Conservation (phyloP, 148 eudicot species). For the Beta vulgaris region DNA sequence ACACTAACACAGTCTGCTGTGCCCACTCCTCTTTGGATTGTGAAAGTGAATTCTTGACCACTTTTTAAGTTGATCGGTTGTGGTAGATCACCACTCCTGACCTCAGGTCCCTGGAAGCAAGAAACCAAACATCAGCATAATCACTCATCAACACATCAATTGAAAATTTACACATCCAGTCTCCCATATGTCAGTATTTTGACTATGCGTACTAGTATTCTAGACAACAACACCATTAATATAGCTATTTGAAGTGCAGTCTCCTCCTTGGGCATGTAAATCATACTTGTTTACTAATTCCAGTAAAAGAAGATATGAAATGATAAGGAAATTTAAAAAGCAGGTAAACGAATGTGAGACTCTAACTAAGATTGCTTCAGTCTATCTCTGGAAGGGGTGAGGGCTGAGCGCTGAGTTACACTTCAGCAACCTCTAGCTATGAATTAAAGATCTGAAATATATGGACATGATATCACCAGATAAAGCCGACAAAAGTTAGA, state of each 20-base stretch:
- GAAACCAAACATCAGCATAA: conserved; percentile 2
- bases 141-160: neutral
- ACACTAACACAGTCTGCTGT: conserved; percentile 87
- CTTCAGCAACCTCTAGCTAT: neutral
- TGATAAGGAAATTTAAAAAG: no score
- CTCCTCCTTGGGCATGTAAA: neutral
- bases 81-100: conserved; percentile 98
- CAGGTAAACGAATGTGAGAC: neutral
- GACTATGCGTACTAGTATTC: neutral
- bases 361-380: neutral
- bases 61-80: conserved; percentile 73
- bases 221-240: neutral
- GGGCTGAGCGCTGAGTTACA: neutral
- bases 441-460: neutral
- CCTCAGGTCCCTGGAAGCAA: conserved; percentile 87
- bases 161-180: neutral
- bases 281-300: neutral
- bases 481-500: neutral
- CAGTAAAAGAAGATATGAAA: no score
- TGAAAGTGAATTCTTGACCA: conserved; percentile 94
- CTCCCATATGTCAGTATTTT: no score
- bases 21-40: conserved; percentile 91
- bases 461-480: neutral
- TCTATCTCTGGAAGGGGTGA: neutral
- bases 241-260: neutral